phyloP scores from a whole-genome alignment of 306 rosid genomes.

The Ammopiptanthus mongolicus region DNA sequence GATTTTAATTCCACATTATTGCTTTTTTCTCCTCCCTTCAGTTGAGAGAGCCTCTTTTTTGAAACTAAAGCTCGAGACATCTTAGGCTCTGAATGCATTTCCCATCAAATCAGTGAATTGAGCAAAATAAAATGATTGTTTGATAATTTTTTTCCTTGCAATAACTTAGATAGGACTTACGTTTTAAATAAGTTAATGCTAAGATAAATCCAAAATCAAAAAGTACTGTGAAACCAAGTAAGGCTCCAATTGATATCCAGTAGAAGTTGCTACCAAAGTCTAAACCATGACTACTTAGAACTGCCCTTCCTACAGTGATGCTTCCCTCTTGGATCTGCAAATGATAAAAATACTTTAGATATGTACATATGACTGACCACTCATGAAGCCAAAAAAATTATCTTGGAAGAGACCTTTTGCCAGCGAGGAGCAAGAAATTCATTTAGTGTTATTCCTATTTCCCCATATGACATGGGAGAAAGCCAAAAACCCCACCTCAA shows the following conservation, averaged over 20 bases:
- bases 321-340: constrained; percentile 42
- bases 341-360: not conserved
- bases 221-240: constrained; percentile 42
- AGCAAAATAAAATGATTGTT: not conserved
- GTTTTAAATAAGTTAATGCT: constrained; percentile 47
- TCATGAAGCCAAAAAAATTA: not conserved
- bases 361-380: not conserved
- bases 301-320: constrained; percentile 35
- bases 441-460: constrained; percentile 51
- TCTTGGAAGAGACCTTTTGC: constrained; percentile 44
- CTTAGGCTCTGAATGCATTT: constrained; percentile 47
- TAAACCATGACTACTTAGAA: constrained; percentile 45
- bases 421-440: constrained; percentile 63
- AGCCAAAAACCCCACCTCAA: constrained; percentile 61
- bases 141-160: not conserved
- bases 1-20: constrained; percentile 30
- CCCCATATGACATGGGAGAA: constrained; percentile 57
- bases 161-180: constrained; percentile 32
- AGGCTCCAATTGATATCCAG: constrained; percentile 52
- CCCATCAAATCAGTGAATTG: constrained; percentile 18
- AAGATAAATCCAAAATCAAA: constrained; percentile 48
- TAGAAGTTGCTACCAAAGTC: constrained; percentile 37
- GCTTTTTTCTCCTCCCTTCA: constrained; percentile 21
- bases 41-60: constrained; percentile 36
- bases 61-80: constrained; percentile 48